A percentile compares a stretch with the other conserved stretches of the same genome.
These are phyloP conservation scores for Colletotrichum kahawae DNA, from an alignment of 2,329 filamentous ascomycete species.

Conservation along the genomic window DNA sequence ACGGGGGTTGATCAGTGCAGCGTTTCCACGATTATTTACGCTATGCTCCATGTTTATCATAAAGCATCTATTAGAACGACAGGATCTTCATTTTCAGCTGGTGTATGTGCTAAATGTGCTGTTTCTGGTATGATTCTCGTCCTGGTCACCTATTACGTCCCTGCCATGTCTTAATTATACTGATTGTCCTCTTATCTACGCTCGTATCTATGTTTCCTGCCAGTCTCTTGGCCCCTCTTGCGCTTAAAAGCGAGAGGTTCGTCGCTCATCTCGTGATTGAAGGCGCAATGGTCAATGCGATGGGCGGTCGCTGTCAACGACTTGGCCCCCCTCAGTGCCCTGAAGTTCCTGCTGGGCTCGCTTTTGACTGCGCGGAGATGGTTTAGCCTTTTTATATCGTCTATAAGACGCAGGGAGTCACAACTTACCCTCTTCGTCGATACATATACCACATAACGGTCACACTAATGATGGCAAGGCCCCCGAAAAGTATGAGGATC, in stretches of 20 bases:
- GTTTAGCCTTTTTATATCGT: rapidly evolving
- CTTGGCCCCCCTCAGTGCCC: not conserved
- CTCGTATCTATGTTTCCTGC: not conserved
- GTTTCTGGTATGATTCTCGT: not conserved
- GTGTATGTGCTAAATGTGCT: rapidly evolving
- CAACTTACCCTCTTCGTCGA: not conserved
- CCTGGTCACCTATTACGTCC: not conserved
- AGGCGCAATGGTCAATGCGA: not conserved
- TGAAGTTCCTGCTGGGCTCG: not conserved
- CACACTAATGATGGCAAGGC: slow-evolving; percentile 26
- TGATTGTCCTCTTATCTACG: not conserved
- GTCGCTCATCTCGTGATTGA: not conserved
- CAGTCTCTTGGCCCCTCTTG: rapidly evolving
- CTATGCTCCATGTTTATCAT: not conserved
- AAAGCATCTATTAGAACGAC: not conserved
- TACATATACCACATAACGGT: slow-evolving; percentile 12
- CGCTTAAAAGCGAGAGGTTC: not conserved
- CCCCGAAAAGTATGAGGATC: slow-evolving; percentile 35
- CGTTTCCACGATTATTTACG: not conserved
- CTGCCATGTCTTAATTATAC: not conserved
- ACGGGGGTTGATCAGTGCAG: rapidly evolving
- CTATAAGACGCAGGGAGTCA: rapidly evolving
- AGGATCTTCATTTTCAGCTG: not conserved
- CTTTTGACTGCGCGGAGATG: not conserved
- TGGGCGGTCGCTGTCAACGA: rapidly evolving